Conservation (phyloP, 2,329 filamentous ascomycete genomes). For the Sporothrix pseudoabietina region DNA sequence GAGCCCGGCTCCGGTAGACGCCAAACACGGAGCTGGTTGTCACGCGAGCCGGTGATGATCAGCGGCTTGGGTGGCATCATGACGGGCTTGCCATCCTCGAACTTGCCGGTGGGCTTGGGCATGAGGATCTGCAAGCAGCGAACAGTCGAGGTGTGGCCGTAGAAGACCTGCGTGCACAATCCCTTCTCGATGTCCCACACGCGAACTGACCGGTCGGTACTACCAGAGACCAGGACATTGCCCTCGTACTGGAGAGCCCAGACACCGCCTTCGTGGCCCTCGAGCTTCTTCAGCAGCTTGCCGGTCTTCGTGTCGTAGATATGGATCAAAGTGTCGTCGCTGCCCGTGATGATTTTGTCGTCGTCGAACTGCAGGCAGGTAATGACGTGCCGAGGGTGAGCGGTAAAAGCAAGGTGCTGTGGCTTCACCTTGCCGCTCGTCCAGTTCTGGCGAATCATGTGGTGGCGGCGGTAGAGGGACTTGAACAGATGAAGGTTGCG, state of each 20-base stretch:
- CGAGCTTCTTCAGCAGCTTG: slow-evolving; percentile 76
- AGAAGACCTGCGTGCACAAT: slow-evolving; percentile 90
- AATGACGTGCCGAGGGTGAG: slow-evolving; percentile 93
- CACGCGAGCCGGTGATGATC: slow-evolving; percentile 95
- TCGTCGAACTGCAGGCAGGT: slow-evolving; percentile 97
- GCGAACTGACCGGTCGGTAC: slow-evolving; percentile 95
- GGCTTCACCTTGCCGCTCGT: slow-evolving; percentile 84
- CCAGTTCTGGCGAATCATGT: slow-evolving; percentile 90
- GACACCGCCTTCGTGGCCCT: slow-evolving; percentile 94
- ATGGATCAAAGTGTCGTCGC: slow-evolving; percentile 96
- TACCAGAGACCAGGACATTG: slow-evolving; percentile 92
- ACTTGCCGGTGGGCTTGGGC: slow-evolving; percentile 75
- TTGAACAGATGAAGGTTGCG: slow-evolving; percentile 91
- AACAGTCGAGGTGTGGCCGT: slow-evolving; percentile 96
- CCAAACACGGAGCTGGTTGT: slow-evolving; percentile 94
- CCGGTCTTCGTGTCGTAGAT: slow-evolving; percentile 98
- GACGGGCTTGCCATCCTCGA: slow-evolving; percentile 69
- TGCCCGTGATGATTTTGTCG: slow-evolving; percentile 96
- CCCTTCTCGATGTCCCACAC: slow-evolving; percentile 98
- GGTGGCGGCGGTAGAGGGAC: slow-evolving; percentile 88
- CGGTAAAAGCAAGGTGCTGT: slow-evolving; percentile 91
- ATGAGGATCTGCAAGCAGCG: slow-evolving; percentile 93
- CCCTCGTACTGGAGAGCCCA: slow-evolving; percentile 97
- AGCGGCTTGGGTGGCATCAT: slow-evolving; percentile 93
- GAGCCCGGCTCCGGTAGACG: slow-evolving; percentile 82